phyloP scores from a whole-genome alignment of 805 yeast species.

The Candida ulmi region DNA sequence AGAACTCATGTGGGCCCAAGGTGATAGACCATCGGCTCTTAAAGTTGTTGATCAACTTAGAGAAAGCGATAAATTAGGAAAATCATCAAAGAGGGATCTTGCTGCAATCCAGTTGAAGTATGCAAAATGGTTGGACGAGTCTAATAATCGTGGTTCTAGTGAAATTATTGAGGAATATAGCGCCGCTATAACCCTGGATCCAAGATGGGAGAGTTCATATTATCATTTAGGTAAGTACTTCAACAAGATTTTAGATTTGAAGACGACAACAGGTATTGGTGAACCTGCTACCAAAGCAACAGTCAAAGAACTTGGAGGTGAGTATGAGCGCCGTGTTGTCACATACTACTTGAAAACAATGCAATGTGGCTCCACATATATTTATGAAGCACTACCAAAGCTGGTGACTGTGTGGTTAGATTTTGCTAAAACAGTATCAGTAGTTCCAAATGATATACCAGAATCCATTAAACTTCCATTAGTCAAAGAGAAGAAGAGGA shows the following conservation, averaged over 20 bases:
- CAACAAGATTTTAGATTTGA: slow-evolving; percentile 71
- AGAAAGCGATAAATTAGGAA: slow-evolving; percentile 5
- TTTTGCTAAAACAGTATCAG: slow-evolving; percentile 36
- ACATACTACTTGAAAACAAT: slow-evolving; percentile 54
- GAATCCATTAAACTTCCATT: slow-evolving; percentile 11
- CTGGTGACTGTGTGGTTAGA: slow-evolving; percentile 91
- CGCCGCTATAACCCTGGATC: slow-evolving; percentile 48
- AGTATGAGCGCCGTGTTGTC: slow-evolving; percentile 50
- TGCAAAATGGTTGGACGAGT: slow-evolving; percentile 82
- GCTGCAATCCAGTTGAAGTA: slow-evolving; percentile 60
- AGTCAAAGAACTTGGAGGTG: slow-evolving; percentile 36
- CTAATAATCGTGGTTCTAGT: slow-evolving; percentile 76
- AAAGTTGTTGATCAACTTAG: slow-evolving; percentile 46
- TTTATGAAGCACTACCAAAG: slow-evolving; percentile 84
- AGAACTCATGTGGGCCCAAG: slow-evolving; percentile 81
- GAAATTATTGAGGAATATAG: slow-evolving; percentile 67
- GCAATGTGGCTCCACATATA: slow-evolving; percentile 54
- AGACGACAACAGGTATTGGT: slow-evolving; percentile 19
- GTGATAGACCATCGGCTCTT: slow-evolving; percentile 81
- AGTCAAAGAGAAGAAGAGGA: slow-evolving; percentile 26
- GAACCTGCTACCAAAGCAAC: slow-evolving; percentile 17
- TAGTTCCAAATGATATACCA: slow-evolving; percentile 14
- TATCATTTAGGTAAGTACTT: slow-evolving; percentile 77
- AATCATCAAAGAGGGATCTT: slow-evolving; percentile 21
- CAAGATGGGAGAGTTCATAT: slow-evolving; percentile 71